Percentiles rank a stretch among this genome's conserved stretches.
These are phyloP conservation scores for Solanum ahanhuiri DNA, from an alignment of 257 asterid species.

Conservation along the genomic window DNA sequence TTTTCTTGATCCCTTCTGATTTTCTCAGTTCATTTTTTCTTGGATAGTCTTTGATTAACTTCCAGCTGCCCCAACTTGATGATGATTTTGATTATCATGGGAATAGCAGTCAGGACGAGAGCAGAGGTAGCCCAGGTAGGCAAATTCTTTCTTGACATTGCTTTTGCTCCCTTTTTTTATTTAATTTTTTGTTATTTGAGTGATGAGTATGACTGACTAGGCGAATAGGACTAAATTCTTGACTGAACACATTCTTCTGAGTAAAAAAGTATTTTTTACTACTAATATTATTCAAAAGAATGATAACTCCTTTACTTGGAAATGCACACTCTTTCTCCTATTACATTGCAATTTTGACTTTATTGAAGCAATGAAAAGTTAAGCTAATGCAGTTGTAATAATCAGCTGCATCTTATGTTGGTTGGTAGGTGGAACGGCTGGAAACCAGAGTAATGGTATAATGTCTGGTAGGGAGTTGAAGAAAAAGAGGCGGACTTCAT, in stretches of 20 bases:
- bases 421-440: conserved; percentile 39
- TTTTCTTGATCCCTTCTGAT: neutral
- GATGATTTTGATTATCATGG: conserved; percentile 82
- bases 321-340: conserved; percentile 4
- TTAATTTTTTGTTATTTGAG: neutral
- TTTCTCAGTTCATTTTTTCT: conserved; percentile 12
- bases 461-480: conserved; percentile 57
- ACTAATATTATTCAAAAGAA: neutral
- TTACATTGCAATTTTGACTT: neutral
- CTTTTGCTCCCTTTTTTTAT: neutral
- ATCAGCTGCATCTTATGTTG: conserved; percentile 7
- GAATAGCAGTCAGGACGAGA: conserved; percentile 97
- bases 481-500: conserved; percentile 59
- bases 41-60: conserved; percentile 81
- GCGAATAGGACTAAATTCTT: neutral
- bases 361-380: neutral
- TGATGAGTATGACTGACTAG: neutral
- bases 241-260: neutral
- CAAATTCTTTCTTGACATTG: conserved; percentile 11
- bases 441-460: conserved; percentile 46
- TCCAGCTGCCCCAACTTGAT: conserved; percentile 85
- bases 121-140: conserved; percentile 89
- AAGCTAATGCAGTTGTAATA: conserved; percentile 4
- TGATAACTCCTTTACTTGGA: neutral
- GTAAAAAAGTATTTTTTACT: neutral